Evolutionary conservation across 345 rosid genomes (phyloP), one percentile per base, ranked within the genome.

Genomic region (Chamaenerion angustifolium): DNA sequence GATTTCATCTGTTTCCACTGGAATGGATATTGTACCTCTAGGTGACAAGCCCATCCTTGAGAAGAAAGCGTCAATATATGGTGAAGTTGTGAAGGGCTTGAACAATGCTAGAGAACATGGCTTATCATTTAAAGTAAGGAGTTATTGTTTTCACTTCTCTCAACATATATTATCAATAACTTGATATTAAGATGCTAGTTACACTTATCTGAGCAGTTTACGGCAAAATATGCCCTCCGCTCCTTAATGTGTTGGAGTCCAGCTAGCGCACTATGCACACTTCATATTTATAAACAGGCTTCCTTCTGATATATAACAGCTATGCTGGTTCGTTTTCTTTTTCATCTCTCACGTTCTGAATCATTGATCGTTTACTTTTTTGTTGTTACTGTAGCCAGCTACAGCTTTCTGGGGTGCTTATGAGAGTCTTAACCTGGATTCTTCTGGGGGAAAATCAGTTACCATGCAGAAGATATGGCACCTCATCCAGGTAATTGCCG

Each of bases 401-500:
- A 70, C 71, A 50, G 73, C 81, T 68, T 93, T 93, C 71, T 88
- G 71, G 74, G 71, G 56, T 58, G 94, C 90, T 50, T 82, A 79
- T 77, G 95, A 82, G 59, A 68, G 77, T 64, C 68, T 93, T 69
- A 76, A 84, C 54, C 58, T 63, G 60, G 93, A 71, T 63, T 62
- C 76, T 50, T 77, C 96, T 60, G 76, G 80, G 59, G 90, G 94
- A 45, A 93, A 87, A 66, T 93, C 96, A 61, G 94, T 88, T 65
- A 81, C 59, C 68, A 67, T 88, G 79, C 96, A 82, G 74, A 93
- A 93, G 71, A 84, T 93, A 64, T 93, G 99, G 99, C 90, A 85
- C 71, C 95, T 93, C 69, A 71, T 88, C 66, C 82, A 80, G 96
- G 98, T 82, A 63, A 40, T 40, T 49, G 16, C 46, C 57, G 43